These are phyloP conservation scores for Primulina huaijiensis DNA, from an alignment of 257 asterid genomes.

Conservation along the genomic window DNA sequence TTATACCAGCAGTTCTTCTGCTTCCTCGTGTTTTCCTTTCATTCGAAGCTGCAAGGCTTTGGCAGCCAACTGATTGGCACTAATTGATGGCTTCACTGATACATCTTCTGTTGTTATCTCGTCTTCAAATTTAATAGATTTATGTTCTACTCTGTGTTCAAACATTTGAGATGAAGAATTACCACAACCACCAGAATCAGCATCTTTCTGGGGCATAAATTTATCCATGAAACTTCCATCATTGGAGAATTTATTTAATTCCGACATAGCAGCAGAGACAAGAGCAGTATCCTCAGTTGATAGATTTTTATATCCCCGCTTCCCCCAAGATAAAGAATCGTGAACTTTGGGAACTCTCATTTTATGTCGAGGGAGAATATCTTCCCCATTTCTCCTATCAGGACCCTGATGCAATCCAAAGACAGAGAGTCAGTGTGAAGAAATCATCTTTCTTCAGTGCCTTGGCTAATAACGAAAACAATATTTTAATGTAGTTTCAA, in stretches of 20 bases:
- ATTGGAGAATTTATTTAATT: constrained; percentile 60
- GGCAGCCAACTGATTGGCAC: constrained; percentile 94
- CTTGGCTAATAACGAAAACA: background rate
- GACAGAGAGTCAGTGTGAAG: constrained; percentile 12
- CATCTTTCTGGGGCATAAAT: constrained; percentile 38
- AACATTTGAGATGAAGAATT: constrained; percentile 31
- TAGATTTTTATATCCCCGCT: constrained; percentile 43
- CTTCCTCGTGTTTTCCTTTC: constrained; percentile 94
- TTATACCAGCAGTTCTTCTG: constrained; percentile 72
- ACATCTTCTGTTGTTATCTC: constrained; percentile 38
- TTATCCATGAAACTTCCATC: constrained; percentile 76
- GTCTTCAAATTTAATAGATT: constrained; percentile 26
- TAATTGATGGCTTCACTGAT: constrained; percentile 43
- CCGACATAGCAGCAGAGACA: constrained; percentile 70
- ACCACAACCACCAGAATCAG: constrained; percentile 28
- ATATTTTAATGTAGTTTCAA: background rate
- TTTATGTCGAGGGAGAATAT: constrained; percentile 35
- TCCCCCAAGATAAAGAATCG: constrained; percentile 83
- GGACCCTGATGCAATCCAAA: constrained; percentile 27
- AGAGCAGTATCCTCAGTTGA: constrained; percentile 61
- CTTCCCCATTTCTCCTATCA: constrained; percentile 37
- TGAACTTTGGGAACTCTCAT: constrained; percentile 80
- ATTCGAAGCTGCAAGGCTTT: constrained; percentile 87
- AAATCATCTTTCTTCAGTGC: constrained; percentile 2
- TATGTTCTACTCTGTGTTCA: constrained; percentile 34